phyloP scores from a whole-genome alignment of 1,139 yeast species.

The Candida buenavistaensis region DNA sequence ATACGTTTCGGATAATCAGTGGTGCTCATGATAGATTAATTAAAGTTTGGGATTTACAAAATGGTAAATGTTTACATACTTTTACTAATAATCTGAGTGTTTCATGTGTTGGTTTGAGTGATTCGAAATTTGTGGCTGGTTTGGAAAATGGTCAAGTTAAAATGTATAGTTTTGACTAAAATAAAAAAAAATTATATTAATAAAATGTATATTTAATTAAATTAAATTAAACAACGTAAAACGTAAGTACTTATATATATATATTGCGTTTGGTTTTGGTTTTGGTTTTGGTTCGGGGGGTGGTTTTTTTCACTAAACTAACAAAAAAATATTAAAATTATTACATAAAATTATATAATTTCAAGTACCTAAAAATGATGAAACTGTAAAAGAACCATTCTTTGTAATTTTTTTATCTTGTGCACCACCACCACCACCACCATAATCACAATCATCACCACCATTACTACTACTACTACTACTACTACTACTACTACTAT shows the following conservation, averaged over 20 bases:
- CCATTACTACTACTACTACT: constrained; percentile 1
- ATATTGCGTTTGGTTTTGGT: too few relatives aligned
- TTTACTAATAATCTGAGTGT: constrained; percentile 77
- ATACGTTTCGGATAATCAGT: constrained; percentile 87
- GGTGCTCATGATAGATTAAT: constrained; percentile 91
- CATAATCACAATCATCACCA: not conserved
- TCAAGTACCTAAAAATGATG: constrained; percentile 28
- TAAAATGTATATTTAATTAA: too few relatives aligned
- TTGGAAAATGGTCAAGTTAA: constrained; percentile 84
- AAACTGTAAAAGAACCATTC: constrained; percentile 22
- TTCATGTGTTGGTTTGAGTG: constrained; percentile 86
- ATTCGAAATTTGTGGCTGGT: constrained; percentile 86
- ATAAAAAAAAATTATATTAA: too few relatives aligned
- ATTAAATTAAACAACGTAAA: too few relatives aligned
- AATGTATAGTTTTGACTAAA: constrained; percentile 71
- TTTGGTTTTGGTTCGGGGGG: too few relatives aligned
- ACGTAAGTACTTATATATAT: too few relatives aligned
- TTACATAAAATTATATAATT: not conserved
- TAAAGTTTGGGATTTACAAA: constrained; percentile 94
- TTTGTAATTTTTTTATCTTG: constrained; percentile 5
- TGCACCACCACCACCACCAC: constrained; percentile 6
- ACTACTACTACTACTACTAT: constrained; percentile 6
- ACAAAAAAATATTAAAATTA: too few relatives aligned
- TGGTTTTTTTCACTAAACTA: too few relatives aligned
- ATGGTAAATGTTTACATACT: constrained; percentile 91